Base-by-base conservation (phyloP, 164 flowering plant genomes). In the Amborella trichopoda region DNA sequence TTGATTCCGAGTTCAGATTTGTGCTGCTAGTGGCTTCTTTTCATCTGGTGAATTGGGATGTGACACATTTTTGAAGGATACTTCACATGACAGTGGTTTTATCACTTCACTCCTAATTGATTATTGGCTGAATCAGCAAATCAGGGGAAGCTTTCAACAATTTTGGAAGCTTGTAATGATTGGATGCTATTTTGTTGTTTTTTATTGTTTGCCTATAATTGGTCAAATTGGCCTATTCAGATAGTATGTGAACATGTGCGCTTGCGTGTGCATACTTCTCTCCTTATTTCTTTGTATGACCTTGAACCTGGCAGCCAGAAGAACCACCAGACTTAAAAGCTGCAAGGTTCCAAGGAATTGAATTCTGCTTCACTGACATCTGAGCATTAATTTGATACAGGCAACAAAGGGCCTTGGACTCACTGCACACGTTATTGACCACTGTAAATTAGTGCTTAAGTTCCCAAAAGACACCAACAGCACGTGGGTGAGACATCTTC, bases 371-470 rank as follows among this genome's bases (percentile, higher is more conserved):
- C n/a, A n/a, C n/a, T n/a, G n/a, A n/a, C n/a, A n/a, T n/a, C n/a
- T n/a, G n/a, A n/a, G n/a, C n/a, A n/a, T n/a, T 28, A 48, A 17
- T 44, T 59, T 21, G n/a, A 24, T 63, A 53, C 53, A 91, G 99
- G 95, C 94, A 45, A 85, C 74, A 71, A 78, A 85, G 69, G 99
- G 96, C 21, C 75, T 88, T 49, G 99, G 99, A 49, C 83, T 93
- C 23, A 71, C 95, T 40, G 96, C 96, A 16, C 61, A 77, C 49
- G 76, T 88, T 26, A 60, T 82, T 58, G 95, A 88, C 54, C 96
- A 88, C 53, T 93, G 96, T 70, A 82, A 80, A 37, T 62, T 93
- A 70, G 55, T 75, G 28, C 95, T 93, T 34, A 88, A 80, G 66
- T 93, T 82, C 63, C 96, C 99, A 19, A 54, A 70, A 63, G 94